Evolutionary conservation across 192 early-diverging fungal species (phyloP).

Genomic region (Coemansia sp.): DNA sequence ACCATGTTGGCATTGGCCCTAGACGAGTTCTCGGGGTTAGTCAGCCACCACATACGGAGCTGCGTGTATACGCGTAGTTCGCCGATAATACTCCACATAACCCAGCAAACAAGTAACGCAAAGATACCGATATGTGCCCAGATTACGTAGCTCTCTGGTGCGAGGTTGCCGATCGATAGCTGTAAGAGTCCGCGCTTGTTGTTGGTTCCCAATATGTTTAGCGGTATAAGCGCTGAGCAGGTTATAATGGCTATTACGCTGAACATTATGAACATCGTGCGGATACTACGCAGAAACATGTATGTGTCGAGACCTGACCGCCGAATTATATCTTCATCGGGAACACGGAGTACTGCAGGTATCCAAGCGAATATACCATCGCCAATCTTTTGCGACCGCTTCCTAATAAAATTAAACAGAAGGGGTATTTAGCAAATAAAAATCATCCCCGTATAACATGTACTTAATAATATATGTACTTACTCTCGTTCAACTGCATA

Average conservation of each 20-base stretch:
- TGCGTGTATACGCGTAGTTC: constrained; percentile 65
- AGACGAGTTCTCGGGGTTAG: constrained; percentile 58
- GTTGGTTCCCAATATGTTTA: constrained; percentile 64
- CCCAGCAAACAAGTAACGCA: constrained; percentile 29
- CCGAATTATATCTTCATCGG: constrained; percentile 60
- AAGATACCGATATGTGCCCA: constrained; percentile 77
- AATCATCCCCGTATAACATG: too few relatives aligned
- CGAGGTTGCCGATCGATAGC: constrained; percentile 76
- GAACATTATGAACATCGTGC: constrained; percentile 70
- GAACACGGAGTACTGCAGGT: constrained; percentile 54
- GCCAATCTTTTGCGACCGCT: constrained; percentile 59
- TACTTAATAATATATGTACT: not conserved
- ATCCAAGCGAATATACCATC: constrained; percentile 65
- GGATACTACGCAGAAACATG: constrained; percentile 76
- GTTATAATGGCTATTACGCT: not conserved
- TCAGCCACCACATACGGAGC: constrained; percentile 71
- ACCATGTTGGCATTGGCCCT: constrained; percentile 68
- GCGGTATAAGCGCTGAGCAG: constrained; percentile 60
- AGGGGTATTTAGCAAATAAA: not conserved
- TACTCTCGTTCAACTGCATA: constrained; percentile 61
- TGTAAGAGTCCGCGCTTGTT: constrained; percentile 58
- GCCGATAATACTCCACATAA: constrained; percentile 61
- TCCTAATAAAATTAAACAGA: constrained; percentile 15
- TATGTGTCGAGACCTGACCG: constrained; percentile 75
- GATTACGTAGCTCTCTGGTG: constrained; percentile 30